A percentile compares a stretch with the other conserved stretches of the same genome.
These are phyloP conservation scores for Claviceps monticola DNA, from an alignment of 2,329 filamentous ascomycete species.

Conservation along the genomic window DNA sequence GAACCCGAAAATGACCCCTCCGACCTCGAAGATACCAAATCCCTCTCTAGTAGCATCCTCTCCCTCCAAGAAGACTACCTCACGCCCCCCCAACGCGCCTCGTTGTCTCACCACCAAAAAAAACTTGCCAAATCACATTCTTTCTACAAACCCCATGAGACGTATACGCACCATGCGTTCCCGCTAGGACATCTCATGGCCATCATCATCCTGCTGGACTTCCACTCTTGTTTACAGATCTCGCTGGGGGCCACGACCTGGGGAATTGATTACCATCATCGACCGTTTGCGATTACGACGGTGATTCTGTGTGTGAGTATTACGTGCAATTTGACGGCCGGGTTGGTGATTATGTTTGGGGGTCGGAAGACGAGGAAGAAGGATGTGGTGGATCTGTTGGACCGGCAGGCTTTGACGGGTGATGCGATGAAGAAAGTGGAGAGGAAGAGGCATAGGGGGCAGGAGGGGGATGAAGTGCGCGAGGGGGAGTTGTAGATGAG, in stretches of 20 bases:
- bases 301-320: conserved; percentile 71
- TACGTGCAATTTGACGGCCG: conserved; percentile 62
- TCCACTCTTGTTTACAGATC: conserved; percentile 68
- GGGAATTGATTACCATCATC: conserved; percentile 57
- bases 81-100: conserved; percentile 49
- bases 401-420: conserved; percentile 60
- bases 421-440: conserved; percentile 37
- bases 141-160: conserved; percentile 84
- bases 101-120: conserved; percentile 60
- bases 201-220: conserved; percentile 66
- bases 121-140: conserved; percentile 75
- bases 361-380: conserved; percentile 71
- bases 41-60: conserved; percentile 17
- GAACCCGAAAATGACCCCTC: neutral
- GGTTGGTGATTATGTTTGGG: conserved; percentile 62
- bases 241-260: conserved; percentile 66
- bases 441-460: conserved; percentile 6
- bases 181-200: conserved; percentile 60
- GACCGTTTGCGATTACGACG: conserved; percentile 61
- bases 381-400: conserved; percentile 66
- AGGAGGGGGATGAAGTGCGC: neutral
- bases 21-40: conserved; percentile 22
- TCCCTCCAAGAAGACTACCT: conserved; percentile 47
- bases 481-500: neutral
- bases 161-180: conserved; percentile 67